Evolutionary conservation across 179 eudicot genomes (phyloP).

Genomic region (Nepenthes alata): DNA sequence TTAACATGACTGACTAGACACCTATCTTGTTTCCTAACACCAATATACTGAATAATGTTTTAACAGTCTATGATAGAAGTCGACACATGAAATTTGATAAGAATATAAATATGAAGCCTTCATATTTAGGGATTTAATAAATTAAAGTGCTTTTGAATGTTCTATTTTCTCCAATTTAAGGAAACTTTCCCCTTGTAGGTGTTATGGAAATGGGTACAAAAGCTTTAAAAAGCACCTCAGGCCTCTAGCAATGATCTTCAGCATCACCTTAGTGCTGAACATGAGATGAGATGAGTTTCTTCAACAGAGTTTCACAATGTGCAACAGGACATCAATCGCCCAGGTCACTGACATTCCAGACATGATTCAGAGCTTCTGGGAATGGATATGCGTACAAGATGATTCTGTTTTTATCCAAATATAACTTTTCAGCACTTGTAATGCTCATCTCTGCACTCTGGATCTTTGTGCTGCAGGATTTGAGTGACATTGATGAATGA

Average conservation of each 20-base stretch:
- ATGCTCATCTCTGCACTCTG: constrained; percentile 51
- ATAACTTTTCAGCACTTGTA: constrained; percentile 42
- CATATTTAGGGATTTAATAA: too few relatives aligned
- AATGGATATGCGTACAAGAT: constrained; percentile 26
- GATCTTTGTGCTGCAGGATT: constrained; percentile 47
- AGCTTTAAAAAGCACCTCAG: constrained; percentile 38
- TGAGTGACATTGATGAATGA: constrained; percentile 45
- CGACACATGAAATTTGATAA: too few relatives aligned
- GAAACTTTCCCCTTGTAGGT: not conserved
- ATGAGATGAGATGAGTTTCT: constrained; percentile 11
- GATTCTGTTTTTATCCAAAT: constrained; percentile 29
- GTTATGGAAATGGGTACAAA: constrained; percentile 9
- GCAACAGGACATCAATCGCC: constrained; percentile 18
- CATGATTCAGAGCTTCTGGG: constrained; percentile 35
- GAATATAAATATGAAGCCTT: too few relatives aligned
- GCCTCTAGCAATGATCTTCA: constrained; percentile 18
- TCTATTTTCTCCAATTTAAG: too few relatives aligned
- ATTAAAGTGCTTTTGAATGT: too few relatives aligned
- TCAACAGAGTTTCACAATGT: constrained; percentile 13
- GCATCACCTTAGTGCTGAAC: constrained; percentile 18
- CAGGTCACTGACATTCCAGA: constrained; percentile 47
- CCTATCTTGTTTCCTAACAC: too few relatives aligned
- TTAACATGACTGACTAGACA: too few relatives aligned
- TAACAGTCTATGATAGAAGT: too few relatives aligned
- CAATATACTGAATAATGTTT: too few relatives aligned